Evolutionary conservation across 225 moss, liverwort and hornwort species (phyloP).

Genomic region (Bryoerythrophyllum caledonicum): DNA sequence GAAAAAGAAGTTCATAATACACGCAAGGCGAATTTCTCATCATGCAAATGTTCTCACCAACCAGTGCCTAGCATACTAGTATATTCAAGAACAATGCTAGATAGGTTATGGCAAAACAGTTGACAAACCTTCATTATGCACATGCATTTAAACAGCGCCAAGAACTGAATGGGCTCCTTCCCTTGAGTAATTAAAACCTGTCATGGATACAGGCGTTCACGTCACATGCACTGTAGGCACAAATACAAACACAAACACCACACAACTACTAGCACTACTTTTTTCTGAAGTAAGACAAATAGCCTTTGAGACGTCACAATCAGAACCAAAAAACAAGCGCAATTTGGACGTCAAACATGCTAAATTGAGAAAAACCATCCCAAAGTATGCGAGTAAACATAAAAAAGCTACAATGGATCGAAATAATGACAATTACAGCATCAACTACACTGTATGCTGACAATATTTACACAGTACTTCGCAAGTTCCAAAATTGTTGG

Average conservation of each 20-base stretch:
- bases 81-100: constrained; percentile 15
- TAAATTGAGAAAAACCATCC: not conserved
- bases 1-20: constrained; percentile 3
- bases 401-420: not conserved
- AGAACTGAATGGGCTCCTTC: constrained; percentile 85
- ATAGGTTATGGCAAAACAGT: not conserved
- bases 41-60: constrained; percentile 16
- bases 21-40: not conserved
- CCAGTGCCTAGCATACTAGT: constrained; percentile 1
- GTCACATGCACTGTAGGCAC: constrained; percentile 27
- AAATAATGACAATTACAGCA: constrained; percentile 10
- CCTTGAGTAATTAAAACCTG: constrained; percentile 84
- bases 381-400: not conserved
- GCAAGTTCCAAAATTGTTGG: not conserved
- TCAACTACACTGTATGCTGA: constrained; percentile 3
- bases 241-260: constrained; percentile 20
- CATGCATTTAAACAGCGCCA: constrained; percentile 88
- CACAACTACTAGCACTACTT: constrained; percentile 10
- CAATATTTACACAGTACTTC: not conserved
- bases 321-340: not conserved
- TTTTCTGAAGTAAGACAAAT: constrained; percentile 5
- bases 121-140: constrained; percentile 76
- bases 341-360: not conserved
- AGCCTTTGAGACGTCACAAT: not conserved
- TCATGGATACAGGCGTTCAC: constrained; percentile 31